Evolutionary conservation across 306 rosid genomes (phyloP).

Genomic region (Cucumis hystrix): DNA sequence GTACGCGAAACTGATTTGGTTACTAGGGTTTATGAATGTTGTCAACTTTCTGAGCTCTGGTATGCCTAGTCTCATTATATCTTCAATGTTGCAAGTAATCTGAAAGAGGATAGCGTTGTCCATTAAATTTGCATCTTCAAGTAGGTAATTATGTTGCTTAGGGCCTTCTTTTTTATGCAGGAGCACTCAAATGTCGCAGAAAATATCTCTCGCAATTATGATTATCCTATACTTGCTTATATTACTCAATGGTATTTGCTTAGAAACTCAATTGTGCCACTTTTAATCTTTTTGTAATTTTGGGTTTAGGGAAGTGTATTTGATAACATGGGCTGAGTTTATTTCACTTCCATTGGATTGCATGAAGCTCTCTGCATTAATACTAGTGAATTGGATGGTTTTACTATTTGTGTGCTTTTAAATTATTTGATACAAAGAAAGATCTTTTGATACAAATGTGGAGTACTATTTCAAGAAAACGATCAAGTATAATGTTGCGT

Average conservation of each 20-base stretch:
- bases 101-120: neutral
- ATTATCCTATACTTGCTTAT: conserved; percentile 71
- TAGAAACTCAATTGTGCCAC: neutral
- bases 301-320: neutral
- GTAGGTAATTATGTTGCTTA: neutral
- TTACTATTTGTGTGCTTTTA: neutral
- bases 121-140: neutral
- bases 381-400: neutral
- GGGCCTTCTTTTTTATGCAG: conserved; percentile 23
- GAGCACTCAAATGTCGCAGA: conserved; percentile 48
- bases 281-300: neutral
- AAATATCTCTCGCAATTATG: conserved; percentile 35
- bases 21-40: neutral
- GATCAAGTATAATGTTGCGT: neutral
- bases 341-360: neutral
- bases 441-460: neutral
- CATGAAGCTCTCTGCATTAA: neutral
- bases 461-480: neutral
- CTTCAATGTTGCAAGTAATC: neutral
- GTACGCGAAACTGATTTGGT: neutral
- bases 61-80: neutral
- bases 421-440: neutral
- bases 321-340: neutral
- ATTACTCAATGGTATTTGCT: conserved; percentile 78
- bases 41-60: neutral